Evolutionary conservation across 345 rosid genomes (phyloP), one percentile per base, ranked within the genome.

Genomic region (Balakata baccata): DNA sequence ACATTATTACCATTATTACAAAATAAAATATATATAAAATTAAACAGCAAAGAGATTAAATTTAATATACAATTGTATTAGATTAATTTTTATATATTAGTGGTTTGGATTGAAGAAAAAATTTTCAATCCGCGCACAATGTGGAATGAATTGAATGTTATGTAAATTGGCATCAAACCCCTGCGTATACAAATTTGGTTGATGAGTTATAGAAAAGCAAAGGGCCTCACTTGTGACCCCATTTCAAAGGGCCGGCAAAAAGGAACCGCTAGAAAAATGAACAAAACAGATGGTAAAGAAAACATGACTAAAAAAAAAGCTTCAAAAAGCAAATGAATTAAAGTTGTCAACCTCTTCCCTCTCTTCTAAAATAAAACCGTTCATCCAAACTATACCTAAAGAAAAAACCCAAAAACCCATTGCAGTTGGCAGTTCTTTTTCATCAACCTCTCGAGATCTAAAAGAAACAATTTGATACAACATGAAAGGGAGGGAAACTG

Each of bases 401-500:
- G 66, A 69, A 11, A 16, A 17, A 16, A 57, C 52, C 72, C 72
- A 43, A 73, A 47, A 34, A 78, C 63, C 41, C 60, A 80, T 71
- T 22, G n/a, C 29, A 72, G 47, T 43, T 43, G 2, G 34, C 6
- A 43, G 47, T 43, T 43, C 7, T 34, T 66, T 54, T 65, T 78
- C 72, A 74, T 56, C 68, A 61, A 77, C 53, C 78, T 66, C 56
- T 66, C 56, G 68, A 78, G 75, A 57, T 66, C 66, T 58, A 34
- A 34, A 49, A 70, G 46, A 50, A 56, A 23, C 9, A 61, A 23
- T 66, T n/a, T 29, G 47, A 69, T 64, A 61, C 64, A 77, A 79
- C 79, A 94, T 94, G 90, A 92, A 81, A 83, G 87, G 90, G 77
- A 91, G 85, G 77, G 92, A 88, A 84, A 77, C 83, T 66, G 76